Conservation (phyloP, 1,284 basidiomycete genomes). For the Chalciporus sp. region DNA sequence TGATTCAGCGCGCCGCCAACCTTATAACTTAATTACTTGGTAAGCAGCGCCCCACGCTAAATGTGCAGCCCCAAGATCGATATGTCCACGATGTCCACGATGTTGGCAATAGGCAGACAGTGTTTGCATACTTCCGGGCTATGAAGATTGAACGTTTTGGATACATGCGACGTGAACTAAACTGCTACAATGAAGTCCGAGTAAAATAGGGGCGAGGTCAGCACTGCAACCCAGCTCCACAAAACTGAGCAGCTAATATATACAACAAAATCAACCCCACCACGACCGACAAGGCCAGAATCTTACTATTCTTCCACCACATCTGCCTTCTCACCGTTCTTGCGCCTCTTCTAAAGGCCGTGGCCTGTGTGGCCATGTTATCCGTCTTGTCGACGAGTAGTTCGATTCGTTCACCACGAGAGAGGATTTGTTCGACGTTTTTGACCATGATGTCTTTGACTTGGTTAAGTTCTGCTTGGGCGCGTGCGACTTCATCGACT, state of each 20-base stretch:
- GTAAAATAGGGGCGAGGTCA: constrained; percentile 10
- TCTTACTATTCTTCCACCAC: constrained; percentile 95
- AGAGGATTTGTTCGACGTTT: constrained; percentile 94
- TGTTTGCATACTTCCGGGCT: too few species aligned
- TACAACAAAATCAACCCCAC: constrained; percentile 79
- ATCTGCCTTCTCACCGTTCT: constrained; percentile 86
- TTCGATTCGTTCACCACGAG: constrained; percentile 93
- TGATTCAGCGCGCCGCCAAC: too few species aligned
- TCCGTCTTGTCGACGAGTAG: constrained; percentile 97
- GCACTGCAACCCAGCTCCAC: constrained; percentile 77
- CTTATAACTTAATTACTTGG: too few species aligned
- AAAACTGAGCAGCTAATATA: constrained; percentile 83
- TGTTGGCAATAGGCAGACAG: too few species aligned
- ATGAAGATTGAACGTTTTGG: too few species aligned
- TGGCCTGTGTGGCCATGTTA: constrained; percentile 91
- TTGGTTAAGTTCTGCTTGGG: constrained; percentile 88
- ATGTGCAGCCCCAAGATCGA: too few species aligned
- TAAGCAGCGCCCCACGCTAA: too few species aligned
- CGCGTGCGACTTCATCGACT: constrained; percentile 87
- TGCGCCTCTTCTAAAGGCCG: constrained; percentile 93
- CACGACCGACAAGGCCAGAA: constrained; percentile 70
- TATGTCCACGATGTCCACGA: too few species aligned
- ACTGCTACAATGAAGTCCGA: too few species aligned
- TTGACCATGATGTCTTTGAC: constrained; percentile 99
- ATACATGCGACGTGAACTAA: too few species aligned